Evolutionary conservation across 352 stramenopile species (phyloP), one percentile per base, ranked within the genome.

Genomic region (Pseudoperonospora humuli): DNA sequence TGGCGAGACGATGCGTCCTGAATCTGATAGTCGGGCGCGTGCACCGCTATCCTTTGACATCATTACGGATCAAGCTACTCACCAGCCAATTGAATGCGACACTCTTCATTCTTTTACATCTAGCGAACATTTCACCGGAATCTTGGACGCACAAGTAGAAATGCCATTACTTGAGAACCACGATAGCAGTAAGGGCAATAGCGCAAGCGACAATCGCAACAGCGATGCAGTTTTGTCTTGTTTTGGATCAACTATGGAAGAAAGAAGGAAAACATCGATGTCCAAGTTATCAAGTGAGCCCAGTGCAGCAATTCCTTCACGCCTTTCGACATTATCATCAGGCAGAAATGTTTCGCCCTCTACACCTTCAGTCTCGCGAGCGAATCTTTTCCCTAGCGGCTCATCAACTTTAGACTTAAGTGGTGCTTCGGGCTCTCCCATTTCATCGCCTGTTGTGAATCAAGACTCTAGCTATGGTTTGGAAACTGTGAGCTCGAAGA

Each of bases 91-190:
- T 38, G 13, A 29, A 24, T 20, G 35, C 13, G 27, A 18, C 35
- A 32, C 28, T 19, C 44, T 56, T 20, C 23, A 21, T 26, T 20
- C 34, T 36, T 49, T 24, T 2, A 26, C 9, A 15, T 49, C 33
- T 31, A 3, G 6, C n/a, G 28, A 37, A 7, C 15, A 50, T 25
- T 19, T 29, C 28, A 42, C 37, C 14, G 18, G 28, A 15, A 54
- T 27, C 5, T 47, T 33, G 17, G 39, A 33, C 33, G 18, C 9
- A 15, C 5, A 34, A 11, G 23, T 52, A 35, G 20, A 45, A 40
- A 24, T 42, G 14, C 17, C 37, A 34, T 21, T 8, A 8, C 11
- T 7, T 5, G 38, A 4, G 11, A 56, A 24, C 17, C 55, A 11
- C 33, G 29, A 11, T 8, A 28, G n/a, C 8, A 48, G 46, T 17